phyloP scores from a whole-genome alignment of 2,329 filamentous ascomycete genomes.

The Hypoxylon sp. region DNA sequence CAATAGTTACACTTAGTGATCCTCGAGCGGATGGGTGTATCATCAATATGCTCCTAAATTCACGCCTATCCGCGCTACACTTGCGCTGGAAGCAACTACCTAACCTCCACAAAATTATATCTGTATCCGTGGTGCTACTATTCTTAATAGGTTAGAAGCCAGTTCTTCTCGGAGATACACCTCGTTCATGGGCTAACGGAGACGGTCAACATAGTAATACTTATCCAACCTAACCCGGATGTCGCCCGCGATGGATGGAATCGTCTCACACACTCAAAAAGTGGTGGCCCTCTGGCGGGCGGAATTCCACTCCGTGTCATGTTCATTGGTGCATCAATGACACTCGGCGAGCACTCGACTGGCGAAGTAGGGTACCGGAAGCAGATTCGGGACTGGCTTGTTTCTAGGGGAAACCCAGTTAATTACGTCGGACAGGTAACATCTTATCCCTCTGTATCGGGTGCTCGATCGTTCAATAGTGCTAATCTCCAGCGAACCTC shows the following conservation, averaged over 20 bases:
- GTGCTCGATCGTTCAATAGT: neutral
- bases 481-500: conserved; percentile 31
- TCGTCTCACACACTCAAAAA: conserved; percentile 43
- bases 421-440: conserved; percentile 51
- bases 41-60: conserved; percentile 37
- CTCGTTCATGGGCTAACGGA: conserved; percentile 26
- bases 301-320: conserved; percentile 51
- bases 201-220: conserved; percentile 26
- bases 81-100: conserved; percentile 48
- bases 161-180: neutral
- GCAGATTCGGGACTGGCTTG: conserved; percentile 50
- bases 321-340: conserved; percentile 53
- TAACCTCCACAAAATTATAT: conserved; percentile 47
- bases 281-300: conserved; percentile 45
- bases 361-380: conserved; percentile 50
- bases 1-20: conserved; percentile 4
- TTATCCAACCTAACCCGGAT: conserved; percentile 46
- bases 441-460: neutral
- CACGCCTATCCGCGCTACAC: conserved; percentile 38
- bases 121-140: conserved; percentile 41
- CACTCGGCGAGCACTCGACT: conserved; percentile 51
- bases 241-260: conserved; percentile 49
- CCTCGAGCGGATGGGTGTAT: conserved; percentile 35
- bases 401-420: conserved; percentile 49
- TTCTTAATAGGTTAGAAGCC: conserved; percentile 46